A percentile compares a stretch with the other conserved stretches of the same genome.
Conservation (phyloP, 1,284 basidiomycete genomes). For the Ganoderma leucocontextum region DNA sequence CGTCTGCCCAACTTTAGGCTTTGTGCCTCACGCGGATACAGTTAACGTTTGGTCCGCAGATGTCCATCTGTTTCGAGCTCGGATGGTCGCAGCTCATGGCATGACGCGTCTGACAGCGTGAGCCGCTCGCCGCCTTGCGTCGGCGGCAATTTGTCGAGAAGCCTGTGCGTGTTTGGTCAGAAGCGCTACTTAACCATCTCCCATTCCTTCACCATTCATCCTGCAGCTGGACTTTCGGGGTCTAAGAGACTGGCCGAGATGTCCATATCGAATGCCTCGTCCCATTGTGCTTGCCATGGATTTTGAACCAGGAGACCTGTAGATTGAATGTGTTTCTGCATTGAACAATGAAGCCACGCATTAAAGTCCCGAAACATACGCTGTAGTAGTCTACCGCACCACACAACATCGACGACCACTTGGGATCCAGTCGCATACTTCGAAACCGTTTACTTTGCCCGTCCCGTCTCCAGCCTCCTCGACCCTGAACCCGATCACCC, state of each 20-base stretch:
- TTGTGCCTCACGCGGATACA: conserved; percentile 3
- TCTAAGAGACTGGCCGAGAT: not conserved
- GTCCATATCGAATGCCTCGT: not conserved
- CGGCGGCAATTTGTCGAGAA: not conserved
- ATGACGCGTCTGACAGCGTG: not conserved
- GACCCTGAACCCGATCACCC: not conserved
- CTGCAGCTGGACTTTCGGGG: not conserved
- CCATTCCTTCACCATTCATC: not conserved
- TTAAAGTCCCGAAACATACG: not conserved
- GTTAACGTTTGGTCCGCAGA: not conserved
- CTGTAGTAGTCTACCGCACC: not conserved
- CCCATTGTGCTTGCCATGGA: not conserved
- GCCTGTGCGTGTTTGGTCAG: not conserved
- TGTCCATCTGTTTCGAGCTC: not conserved
- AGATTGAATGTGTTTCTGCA: not conserved
- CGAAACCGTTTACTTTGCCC: not conserved
- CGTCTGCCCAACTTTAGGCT: not conserved
- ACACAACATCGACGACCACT: not conserved
- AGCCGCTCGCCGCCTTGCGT: not conserved
- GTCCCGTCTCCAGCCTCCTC: not conserved
- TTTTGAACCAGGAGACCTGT: not conserved
- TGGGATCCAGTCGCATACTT: not conserved
- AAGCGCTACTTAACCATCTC: conserved; percentile 5
- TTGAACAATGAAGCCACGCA: not conserved
- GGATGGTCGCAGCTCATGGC: not conserved